Evolutionary conservation across 108 stramenopile genomes (phyloP).

Genomic region (Chaetoceros tenuissimus): DNA sequence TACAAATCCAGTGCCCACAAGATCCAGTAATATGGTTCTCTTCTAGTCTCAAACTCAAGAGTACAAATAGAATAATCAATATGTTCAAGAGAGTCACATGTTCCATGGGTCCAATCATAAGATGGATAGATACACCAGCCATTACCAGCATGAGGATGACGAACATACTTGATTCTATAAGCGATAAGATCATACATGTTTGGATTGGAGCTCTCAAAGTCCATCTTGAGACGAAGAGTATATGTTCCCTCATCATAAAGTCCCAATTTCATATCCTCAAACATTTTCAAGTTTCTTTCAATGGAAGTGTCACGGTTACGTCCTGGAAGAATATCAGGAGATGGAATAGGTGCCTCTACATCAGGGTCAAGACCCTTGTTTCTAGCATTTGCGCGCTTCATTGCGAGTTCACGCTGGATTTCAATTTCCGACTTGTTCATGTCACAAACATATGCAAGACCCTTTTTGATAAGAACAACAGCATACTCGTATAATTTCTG

Average conservation of each 20-base stretch:
- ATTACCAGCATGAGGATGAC: constrained; percentile 94
- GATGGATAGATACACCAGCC: constrained; percentile 99
- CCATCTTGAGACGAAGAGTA: constrained; percentile 97
- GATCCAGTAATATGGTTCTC: constrained; percentile 98
- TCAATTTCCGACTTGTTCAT: constrained; percentile 93
- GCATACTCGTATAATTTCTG: constrained; percentile 84
- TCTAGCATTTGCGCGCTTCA: constrained; percentile 49
- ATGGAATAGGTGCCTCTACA: constrained; percentile 56
- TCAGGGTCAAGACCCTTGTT: constrained; percentile 66
- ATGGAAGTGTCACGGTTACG: constrained; percentile 83
- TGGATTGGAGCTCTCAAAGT: constrained; percentile 90
- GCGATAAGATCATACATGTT: constrained; percentile 95
- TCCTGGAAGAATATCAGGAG: constrained; percentile 66
- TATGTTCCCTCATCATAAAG: constrained; percentile 86
- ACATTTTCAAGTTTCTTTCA: constrained; percentile 84
- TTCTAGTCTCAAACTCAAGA: constrained; percentile 96
- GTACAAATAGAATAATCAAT: constrained; percentile 99
- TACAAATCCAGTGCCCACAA: constrained; percentile 93
- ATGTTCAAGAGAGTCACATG: constrained; percentile 94
- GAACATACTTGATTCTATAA: constrained; percentile 92
- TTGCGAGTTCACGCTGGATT: constrained; percentile 86
- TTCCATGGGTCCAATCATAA: constrained; percentile 98
- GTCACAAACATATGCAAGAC: constrained; percentile 97
- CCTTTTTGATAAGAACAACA: constrained; percentile 77
- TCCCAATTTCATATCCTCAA: constrained; percentile 90